Evolutionary conservation across 2,329 filamentous ascomycete genomes (phyloP).

Genomic region (Ophiosphaerella herpotricha): DNA sequence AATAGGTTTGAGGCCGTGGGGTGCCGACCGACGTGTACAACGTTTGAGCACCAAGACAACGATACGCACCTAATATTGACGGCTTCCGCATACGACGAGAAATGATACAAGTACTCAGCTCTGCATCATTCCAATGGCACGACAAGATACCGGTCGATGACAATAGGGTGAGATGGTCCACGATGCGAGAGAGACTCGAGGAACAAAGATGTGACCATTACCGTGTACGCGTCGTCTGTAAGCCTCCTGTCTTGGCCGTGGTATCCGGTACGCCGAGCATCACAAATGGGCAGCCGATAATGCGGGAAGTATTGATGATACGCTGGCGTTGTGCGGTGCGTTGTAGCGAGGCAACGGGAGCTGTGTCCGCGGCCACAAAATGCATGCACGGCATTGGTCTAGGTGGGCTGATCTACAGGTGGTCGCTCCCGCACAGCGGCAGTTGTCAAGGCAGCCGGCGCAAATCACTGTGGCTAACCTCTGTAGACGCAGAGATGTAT

Average conservation of each 20-base stretch:
- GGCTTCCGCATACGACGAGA: conserved; percentile 1
- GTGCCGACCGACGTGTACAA: conserved; percentile 9
- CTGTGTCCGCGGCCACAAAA: conserved; percentile 14
- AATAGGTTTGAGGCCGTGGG: conserved; percentile 1
- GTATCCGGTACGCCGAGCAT: conserved; percentile 2
- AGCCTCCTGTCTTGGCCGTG: conserved; percentile 4
- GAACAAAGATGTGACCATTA: conserved; percentile 4
- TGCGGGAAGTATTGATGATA: conserved; percentile 27
- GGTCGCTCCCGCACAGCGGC: conserved; percentile 15
- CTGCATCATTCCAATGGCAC: neutral
- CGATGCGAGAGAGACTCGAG: neutral
- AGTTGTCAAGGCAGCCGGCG: conserved; percentile 7
- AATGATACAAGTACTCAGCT: neutral
- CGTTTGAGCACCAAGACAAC: conserved; percentile 6
- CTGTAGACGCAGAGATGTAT: conserved; percentile 6
- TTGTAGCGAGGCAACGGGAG: conserved; percentile 16
- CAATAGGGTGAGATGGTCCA: neutral
- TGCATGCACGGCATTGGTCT: conserved; percentile 15
- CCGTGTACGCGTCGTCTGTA: conserved; percentile 3
- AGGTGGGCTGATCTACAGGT: conserved; percentile 10
- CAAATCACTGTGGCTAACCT: conserved; percentile 5
- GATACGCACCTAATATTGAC: conserved; percentile 7
- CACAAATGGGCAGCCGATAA: conserved; percentile 5
- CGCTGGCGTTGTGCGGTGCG: conserved; percentile 15
- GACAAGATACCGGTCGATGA: neutral